Percentiles rank a stretch among this genome's conserved stretches.
Evolutionary conservation across 108 stramenopile species (phyloP).

Genomic region (Nitzschia sp.): DNA sequence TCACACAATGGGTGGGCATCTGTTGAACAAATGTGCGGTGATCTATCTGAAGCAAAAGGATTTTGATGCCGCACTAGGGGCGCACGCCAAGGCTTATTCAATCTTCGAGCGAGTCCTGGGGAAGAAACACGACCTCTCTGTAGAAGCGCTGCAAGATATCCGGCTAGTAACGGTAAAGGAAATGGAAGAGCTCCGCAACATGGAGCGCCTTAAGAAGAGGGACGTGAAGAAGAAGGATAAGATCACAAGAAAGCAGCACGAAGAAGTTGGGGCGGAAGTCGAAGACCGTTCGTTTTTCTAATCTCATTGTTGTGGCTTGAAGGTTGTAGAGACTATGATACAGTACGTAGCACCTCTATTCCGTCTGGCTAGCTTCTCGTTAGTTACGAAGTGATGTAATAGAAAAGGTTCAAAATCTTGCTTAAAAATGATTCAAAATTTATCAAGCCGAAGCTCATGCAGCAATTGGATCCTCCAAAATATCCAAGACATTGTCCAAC

Average conservation of each 20-base stretch:
- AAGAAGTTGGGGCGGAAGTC: not conserved
- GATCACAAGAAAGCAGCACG: not conserved
- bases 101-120: constrained; percentile 10
- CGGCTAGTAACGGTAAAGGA: constrained; percentile 21
- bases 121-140: not conserved
- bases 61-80: constrained; percentile 13
- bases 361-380: too few species aligned
- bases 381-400: too few species aligned
- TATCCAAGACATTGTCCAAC: not conserved
- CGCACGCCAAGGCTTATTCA: constrained; percentile 13
- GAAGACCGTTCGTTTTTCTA: not conserved
- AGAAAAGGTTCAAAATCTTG: too few species aligned
- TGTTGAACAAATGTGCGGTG: constrained; percentile 3
- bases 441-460: too few species aligned
- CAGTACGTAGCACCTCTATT: too few species aligned
- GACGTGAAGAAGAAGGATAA: not conserved
- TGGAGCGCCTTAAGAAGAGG: not conserved
- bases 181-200: constrained; percentile 18
- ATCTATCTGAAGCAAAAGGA: constrained; percentile 8
- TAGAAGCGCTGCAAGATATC: constrained; percentile 15
- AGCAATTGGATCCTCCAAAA: too few species aligned
- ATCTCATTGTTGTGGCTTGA: too few species aligned
- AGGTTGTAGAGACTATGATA: too few species aligned
- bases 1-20: not conserved
- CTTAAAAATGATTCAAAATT: too few species aligned